Base-by-base conservation (phyloP, 176 grass and related monocot genomes). In the Tillandsia leiboldiana region DNA sequence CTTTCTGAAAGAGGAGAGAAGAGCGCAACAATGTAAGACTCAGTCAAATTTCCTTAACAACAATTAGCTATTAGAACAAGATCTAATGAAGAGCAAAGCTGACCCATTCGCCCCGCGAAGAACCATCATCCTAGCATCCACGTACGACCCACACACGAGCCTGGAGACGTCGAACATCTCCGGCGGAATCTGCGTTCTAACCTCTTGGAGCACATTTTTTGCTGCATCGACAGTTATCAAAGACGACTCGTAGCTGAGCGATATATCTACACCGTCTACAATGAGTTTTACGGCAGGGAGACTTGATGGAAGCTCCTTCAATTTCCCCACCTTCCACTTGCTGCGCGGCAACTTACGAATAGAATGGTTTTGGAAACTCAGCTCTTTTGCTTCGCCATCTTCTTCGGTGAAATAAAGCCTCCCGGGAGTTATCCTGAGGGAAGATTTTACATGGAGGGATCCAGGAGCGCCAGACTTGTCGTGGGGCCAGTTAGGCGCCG, bases 121-220 rank as follows among this genome's bases (percentile, higher is more conserved):
- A 83, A 97, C 81, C 86, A 97, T 81, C 79, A 97, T 68, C 54
- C 93, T 87, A 10, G 93, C 77, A 72, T 97, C 93, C 3, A 97
- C 75, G 53, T 97, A 97, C 18, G 88, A 92, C 64, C 93, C 93
- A 12, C 93, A 92, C 29, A 92, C 77, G 72, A 92, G 54, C 72
- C 84, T 90, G 26, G 88, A 85, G 26, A 97, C 70, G 49, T 97
- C 93, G 1, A 97, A 97, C 83, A 92, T 90, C 69, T 97, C 93
- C 0, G 77, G 84, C 12, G 89, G 93, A 11, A 79, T 90, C 73
- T 97, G 89, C 49, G 63, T 97, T 52, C 81, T 81, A 71, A 90
- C 75, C 79, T 97, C 93, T 52, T 76, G 73, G 72, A 97, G 85
- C 66, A 90, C 73, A 11, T 81, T 78, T 11, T 92, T 59, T 51